Base-by-base conservation (phyloP, 495 filamentous ascomycete species). In the Hypoxylon perforatum region DNA sequence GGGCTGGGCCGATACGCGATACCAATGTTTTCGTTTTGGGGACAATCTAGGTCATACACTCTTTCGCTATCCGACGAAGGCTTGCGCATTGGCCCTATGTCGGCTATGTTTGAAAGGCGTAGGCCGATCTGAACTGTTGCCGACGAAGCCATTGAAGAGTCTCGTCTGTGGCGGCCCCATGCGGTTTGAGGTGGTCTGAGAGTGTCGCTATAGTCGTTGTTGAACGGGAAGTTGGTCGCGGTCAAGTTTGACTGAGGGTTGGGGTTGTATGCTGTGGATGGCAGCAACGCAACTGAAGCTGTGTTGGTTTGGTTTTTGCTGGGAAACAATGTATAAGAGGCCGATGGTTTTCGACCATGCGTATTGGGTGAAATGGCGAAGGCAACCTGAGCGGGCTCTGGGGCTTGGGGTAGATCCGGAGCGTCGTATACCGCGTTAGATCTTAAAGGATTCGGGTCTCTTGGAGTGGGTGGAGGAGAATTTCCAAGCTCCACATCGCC, bases 41-140 rank as follows among this genome's bases (percentile, higher is more conserved):
- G 74, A 41, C 71, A 78, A 14, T 77, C 74, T 30, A 81, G 53
- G 42, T 57, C 54, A 58, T 81, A 73, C 17, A 78, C 74, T 41
- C 72, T 61, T 42, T 71, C 72, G 21, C 33, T 3, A 47, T 63
- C 69, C 25, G 45, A 75, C 53, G 49, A 55, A 45, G 39, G 45
- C 25, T 61, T 69, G 68, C 36, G 25, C 9, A 76, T 51, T 41
- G 75, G 75, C 2, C 75, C 70, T 15, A 80, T 77, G 44, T 82
- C 78, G 9, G 76, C 75, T 0, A 83, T 72, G 3, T 80, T 81
- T 6, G 81, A 83, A 47, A 83, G 71, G 25, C 81, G 77, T 9
- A 83, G 67, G 0, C 81, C 81, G 45, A 83, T 83, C 48, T 82
- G 80, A 45, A 83, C 81, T 1, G 81, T 83, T 35, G 80, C 78